Conservation (phyloP, 1,284 basidiomycete genomes). For the Naganishia albida region DNA sequence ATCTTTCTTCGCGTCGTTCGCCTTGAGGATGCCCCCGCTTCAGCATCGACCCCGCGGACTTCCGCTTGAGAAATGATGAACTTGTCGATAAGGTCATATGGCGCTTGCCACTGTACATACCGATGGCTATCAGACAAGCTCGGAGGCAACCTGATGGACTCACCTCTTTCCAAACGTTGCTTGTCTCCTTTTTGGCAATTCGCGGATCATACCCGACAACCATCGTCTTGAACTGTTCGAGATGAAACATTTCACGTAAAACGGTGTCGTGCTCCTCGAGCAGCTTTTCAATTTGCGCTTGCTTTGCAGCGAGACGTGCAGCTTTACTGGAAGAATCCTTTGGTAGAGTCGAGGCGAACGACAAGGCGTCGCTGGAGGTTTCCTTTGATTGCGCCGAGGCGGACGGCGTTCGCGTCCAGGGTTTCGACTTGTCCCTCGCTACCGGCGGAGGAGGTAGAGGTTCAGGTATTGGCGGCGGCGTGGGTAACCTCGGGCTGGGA, state of each 20-base stretch:
- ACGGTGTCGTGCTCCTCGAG: conserved; percentile 71
- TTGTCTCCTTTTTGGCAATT: conserved; percentile 54
- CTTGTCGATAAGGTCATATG: conserved; percentile 55
- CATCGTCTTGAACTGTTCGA: conserved; percentile 74
- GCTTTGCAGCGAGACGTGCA: conserved; percentile 50
- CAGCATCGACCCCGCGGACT: conserved; percentile 1
- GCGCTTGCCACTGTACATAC: conserved; percentile 61
- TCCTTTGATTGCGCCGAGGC: too few relatives aligned
- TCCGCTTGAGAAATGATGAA: background rate
- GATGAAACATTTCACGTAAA: conserved; percentile 79
- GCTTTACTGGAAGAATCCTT: background rate
- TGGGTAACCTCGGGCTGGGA: too few relatives aligned
- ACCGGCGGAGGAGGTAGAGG: too few relatives aligned
- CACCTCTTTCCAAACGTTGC: conserved; percentile 13
- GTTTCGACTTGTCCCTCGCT: too few relatives aligned
- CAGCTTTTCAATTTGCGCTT: conserved; percentile 62
- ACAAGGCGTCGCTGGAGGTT: too few relatives aligned
- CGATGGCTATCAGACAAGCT: background rate
- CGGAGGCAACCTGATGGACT: background rate
- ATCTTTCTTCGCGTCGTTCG: conserved; percentile 23
- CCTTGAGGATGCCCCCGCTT: background rate
- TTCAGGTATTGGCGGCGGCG: too few relatives aligned
- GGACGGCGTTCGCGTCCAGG: too few relatives aligned
- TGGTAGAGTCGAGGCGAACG: too few relatives aligned
- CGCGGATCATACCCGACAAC: conserved; percentile 69